Conservation (phyloP, 2,329 filamentous ascomycete species). For the Chalara sp. region DNA sequence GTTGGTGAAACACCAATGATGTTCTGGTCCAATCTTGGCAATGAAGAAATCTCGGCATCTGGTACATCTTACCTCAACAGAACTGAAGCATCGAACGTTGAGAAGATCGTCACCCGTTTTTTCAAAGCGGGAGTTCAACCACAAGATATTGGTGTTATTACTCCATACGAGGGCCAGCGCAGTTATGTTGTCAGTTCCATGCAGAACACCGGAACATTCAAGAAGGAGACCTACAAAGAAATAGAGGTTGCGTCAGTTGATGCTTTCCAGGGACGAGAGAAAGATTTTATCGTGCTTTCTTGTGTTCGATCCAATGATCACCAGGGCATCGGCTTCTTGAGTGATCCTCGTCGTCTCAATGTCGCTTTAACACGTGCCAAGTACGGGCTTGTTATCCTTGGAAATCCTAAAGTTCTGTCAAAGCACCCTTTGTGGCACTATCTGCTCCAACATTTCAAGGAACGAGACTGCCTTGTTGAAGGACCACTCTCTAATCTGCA, state of each 20-base stretch:
- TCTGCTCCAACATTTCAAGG: slow-evolving; percentile 92
- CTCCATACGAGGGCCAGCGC: slow-evolving; percentile 94
- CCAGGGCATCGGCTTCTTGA: slow-evolving; percentile 97
- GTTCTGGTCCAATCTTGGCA: slow-evolving; percentile 98
- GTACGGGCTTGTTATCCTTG: slow-evolving; percentile 91
- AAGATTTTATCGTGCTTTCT: slow-evolving; percentile 96
- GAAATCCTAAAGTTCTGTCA: slow-evolving; percentile 93
- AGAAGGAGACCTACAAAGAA: slow-evolving; percentile 98
- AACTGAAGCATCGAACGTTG: slow-evolving; percentile 93
- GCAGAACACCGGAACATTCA: slow-evolving; percentile 95
- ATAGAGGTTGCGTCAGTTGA: slow-evolving; percentile 98
- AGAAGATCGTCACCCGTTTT: slow-evolving; percentile 97
- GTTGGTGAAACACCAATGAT: slow-evolving; percentile 95
- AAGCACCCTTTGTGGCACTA: slow-evolving; percentile 99
- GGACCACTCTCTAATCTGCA: slow-evolving; percentile 95
- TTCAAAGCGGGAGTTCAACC: slow-evolving; percentile 98
- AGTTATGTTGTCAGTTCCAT: slow-evolving; percentile 99
- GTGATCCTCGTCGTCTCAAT: slow-evolving; percentile 93
- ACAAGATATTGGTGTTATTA: slow-evolving; percentile 92
- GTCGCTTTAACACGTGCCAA: slow-evolving; percentile 95
- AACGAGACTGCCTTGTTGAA: slow-evolving; percentile 91
- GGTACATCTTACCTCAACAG: slow-evolving; percentile 98
- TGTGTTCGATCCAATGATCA: slow-evolving; percentile 98
- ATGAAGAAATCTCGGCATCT: slow-evolving; percentile 95
- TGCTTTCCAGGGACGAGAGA: slow-evolving; percentile 97